Evolutionary conservation across 2,329 filamentous ascomycete genomes (phyloP), one percentile per base, ranked within the genome.

Genomic region (Periconia digitata): DNA sequence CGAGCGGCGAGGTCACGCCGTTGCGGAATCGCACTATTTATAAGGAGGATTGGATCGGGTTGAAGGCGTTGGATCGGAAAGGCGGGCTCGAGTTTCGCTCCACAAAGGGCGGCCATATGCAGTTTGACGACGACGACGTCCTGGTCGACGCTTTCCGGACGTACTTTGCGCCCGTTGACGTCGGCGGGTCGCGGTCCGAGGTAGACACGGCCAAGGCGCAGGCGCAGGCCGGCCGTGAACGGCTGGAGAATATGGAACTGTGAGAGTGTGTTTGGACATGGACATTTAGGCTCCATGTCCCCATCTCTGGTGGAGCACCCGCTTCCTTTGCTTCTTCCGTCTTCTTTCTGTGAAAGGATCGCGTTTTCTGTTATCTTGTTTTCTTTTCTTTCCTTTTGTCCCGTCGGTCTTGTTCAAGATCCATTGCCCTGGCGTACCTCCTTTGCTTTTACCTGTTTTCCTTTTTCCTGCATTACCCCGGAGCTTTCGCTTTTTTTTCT

Each of bases 21-120:
- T 72, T 99, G 67, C 79, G 82, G 56, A 81, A 91, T 44, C 79
- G 89, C 49, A 70, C 72, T 22, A 76, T 97, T 2, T 99, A 96
- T 71, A 83, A 81, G 58, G 87, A 97, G 73, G 92, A 99, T 74
- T 99, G 94, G 94, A 75, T 99, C 22, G 94, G 94, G 0, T 75
- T 99, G 69, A 88, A 82, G 69, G 74, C 76, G 60, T 74, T 99
- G 63, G 92, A 96, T 73, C 75, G 86, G 69, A 87, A 87, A 75
- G 89, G 87, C 2, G 89, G 83, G 1, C 74, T 99, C 60, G 80
- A 85, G 47, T 96, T 96, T 72, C 78, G 84, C 68, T 85, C 78
- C 2, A 80, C 85, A 0, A 78, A 85, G 4, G 94, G 92, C 0
- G 82, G 83, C 20, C 94, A 99, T 75, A 97, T 99, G 91, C 74